A percentile compares a stretch with the other conserved stretches of the same genome.
Conservation (phyloP, 1,284 basidiomycete species). For the Ganoderma lingzhi region DNA sequence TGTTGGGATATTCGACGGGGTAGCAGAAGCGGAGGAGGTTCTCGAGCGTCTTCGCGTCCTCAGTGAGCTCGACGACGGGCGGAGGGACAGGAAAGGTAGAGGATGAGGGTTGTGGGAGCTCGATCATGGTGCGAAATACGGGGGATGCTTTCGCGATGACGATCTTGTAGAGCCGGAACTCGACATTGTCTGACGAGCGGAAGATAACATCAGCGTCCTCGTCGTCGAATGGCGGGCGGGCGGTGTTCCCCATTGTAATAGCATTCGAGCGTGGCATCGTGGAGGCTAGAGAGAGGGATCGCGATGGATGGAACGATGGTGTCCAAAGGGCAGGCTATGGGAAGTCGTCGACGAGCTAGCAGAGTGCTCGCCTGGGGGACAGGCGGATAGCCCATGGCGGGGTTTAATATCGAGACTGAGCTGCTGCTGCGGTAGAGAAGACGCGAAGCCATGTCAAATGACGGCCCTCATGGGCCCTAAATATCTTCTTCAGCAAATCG, state of each 20-base stretch:
- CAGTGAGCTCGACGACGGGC: conserved; percentile 36
- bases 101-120: conserved; percentile 38
- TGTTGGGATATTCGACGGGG: conserved; percentile 36
- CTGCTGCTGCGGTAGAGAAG: conserved; percentile 4
- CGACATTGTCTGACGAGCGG: conserved; percentile 22
- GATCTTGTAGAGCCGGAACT: conserved; percentile 29
- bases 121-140: conserved; percentile 34
- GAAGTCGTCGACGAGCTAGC: not conserved
- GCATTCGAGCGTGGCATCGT: not conserved
- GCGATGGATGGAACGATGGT: not conserved
- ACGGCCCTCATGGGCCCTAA: not conserved
- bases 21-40: conserved; percentile 54
- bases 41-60: conserved; percentile 57
- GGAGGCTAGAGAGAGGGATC: not conserved
- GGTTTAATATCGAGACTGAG: not conserved
- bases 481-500: not conserved
- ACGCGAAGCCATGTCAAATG: not conserved
- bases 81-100: not conserved
- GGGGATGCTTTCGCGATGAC: conserved; percentile 24
- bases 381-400: not conserved
- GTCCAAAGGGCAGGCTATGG: not conserved
- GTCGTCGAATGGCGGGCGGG: conserved; percentile 22
- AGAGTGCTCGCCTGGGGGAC: not conserved
- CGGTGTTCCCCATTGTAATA: too few species aligned
- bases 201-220: conserved; percentile 25